These are phyloP conservation scores for Gonium pectorale DNA, from an alignment of 139 green algal genomes.

Conservation along the genomic window DNA sequence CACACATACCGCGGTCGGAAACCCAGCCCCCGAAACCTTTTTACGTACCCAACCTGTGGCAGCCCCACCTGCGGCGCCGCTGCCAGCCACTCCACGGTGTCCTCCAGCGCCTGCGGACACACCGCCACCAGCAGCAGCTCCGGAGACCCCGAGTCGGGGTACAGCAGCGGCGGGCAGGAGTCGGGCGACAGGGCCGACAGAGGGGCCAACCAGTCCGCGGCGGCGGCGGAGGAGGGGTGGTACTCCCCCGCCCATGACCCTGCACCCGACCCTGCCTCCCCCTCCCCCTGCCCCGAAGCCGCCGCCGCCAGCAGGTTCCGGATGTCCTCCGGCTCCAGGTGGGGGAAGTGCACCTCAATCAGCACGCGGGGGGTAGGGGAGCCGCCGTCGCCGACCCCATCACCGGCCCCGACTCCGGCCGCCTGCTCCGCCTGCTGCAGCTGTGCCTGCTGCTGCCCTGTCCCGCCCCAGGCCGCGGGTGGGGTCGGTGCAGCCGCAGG, in stretches of 20 bases:
- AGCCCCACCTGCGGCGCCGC: neutral
- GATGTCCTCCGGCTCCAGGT: slow-evolving; percentile 11
- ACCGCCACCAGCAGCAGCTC: slow-evolving; percentile 39
- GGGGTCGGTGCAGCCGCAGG: no score
- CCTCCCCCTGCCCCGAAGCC: neutral
- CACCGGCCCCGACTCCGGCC: neutral
- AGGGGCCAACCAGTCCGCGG: slow-evolving; percentile 48
- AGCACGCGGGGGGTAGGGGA: slow-evolving; percentile 4
- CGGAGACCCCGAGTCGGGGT: neutral
- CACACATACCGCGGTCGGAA: no score
- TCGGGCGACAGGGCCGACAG: slow-evolving; percentile 30
- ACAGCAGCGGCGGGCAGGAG: slow-evolving; percentile 29
- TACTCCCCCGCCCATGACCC: slow-evolving; percentile 6
- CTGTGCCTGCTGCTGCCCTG: no score
- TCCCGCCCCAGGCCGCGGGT: no score
- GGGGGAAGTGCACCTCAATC: slow-evolving; percentile 57
- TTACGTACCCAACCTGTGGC: no score
- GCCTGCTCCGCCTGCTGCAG: neutral
- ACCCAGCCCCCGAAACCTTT: no score
- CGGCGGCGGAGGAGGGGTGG: slow-evolving; percentile 51
- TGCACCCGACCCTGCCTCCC: neutral
- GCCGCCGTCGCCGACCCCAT: no score
- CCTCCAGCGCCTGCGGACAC: slow-evolving; percentile 48
- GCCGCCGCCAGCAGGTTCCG: neutral
- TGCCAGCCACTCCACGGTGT: slow-evolving; percentile 5